phyloP scores from a whole-genome alignment of 2,329 filamentous ascomycete genomes.

The Aureobasidium leucospermi region DNA sequence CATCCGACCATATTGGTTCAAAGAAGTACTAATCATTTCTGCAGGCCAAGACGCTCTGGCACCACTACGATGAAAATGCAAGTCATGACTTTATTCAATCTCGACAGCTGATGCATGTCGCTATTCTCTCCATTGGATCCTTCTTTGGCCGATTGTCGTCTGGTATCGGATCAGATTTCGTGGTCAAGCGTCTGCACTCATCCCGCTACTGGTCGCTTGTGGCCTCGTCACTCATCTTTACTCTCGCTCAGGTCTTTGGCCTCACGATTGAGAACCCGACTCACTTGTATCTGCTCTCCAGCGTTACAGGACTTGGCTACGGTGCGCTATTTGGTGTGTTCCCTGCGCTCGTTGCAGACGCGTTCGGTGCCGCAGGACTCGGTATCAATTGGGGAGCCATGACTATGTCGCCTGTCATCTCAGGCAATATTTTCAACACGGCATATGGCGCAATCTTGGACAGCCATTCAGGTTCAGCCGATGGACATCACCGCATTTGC shows the following conservation, averaged over 20 bases:
- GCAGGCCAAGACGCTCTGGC: constrained; percentile 70
- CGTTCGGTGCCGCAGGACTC: constrained; percentile 81
- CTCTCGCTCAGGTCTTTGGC: constrained; percentile 68
- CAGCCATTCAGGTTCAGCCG: constrained; percentile 54
- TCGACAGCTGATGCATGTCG: constrained; percentile 85
- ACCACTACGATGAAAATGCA: constrained; percentile 68
- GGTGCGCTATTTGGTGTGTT: constrained; percentile 92
- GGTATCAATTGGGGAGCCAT: constrained; percentile 96
- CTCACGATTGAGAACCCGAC: constrained; percentile 70
- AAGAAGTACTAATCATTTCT: not conserved
- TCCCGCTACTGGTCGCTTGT: constrained; percentile 90
- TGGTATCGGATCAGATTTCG: constrained; percentile 81
- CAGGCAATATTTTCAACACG: constrained; percentile 86
- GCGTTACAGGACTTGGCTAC: constrained; percentile 80
- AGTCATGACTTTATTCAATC: constrained; percentile 68
- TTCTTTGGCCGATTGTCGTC: constrained; percentile 69
- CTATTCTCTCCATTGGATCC: constrained; percentile 81
- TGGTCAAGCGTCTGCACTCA: constrained; percentile 72
- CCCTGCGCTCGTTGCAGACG: constrained; percentile 77
- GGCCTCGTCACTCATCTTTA: constrained; percentile 68
- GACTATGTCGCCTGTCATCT: constrained; percentile 80
- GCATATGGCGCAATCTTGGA: constrained; percentile 84
- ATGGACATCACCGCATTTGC: constrained; percentile 56
- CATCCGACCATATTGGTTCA: not conserved
- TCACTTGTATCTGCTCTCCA: constrained; percentile 68